These are phyloP conservation scores for Xeromyces bisporus DNA, from an alignment of 495 filamentous ascomycete genomes.

Conservation along the genomic window DNA sequence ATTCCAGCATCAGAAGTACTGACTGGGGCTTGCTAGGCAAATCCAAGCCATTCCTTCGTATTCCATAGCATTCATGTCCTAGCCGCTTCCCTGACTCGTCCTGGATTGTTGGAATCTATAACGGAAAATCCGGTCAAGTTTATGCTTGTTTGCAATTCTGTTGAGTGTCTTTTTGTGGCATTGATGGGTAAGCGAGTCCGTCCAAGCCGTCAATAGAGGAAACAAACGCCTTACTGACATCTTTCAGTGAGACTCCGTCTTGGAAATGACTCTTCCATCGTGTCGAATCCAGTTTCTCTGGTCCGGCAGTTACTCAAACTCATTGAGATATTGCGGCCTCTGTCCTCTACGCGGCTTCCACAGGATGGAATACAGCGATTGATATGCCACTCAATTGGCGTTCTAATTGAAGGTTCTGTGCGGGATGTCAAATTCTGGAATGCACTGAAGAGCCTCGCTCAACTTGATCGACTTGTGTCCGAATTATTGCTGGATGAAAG, in stretches of 20 bases:
- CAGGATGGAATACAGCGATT: slow-evolving; percentile 14
- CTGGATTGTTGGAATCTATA: slow-evolving; percentile 14
- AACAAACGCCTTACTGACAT: too few relatives aligned
- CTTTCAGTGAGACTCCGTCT: slow-evolving; percentile 7
- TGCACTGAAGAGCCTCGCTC: slow-evolving; percentile 28
- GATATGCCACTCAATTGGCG: slow-evolving; percentile 39
- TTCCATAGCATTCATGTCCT: slow-evolving; percentile 27
- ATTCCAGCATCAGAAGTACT: not conserved
- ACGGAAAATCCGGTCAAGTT: slow-evolving; percentile 8
- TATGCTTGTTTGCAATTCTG: slow-evolving; percentile 16
- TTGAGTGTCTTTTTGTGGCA: slow-evolving; percentile 22
- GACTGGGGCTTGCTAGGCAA: slow-evolving; percentile 9
- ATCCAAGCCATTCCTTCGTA: slow-evolving; percentile 21
- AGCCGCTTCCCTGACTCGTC: slow-evolving; percentile 22
- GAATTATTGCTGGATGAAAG: slow-evolving; percentile 20
- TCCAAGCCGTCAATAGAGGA: not conserved
- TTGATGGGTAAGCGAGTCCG: slow-evolving; percentile 7
- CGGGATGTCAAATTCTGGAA: slow-evolving; percentile 42
- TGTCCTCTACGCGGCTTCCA: slow-evolving; percentile 1
- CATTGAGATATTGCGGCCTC: slow-evolving; percentile 13
- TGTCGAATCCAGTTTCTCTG: slow-evolving; percentile 10
- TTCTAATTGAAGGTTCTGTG: slow-evolving; percentile 47
- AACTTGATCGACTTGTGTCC: slow-evolving; percentile 26
- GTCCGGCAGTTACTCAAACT: slow-evolving; percentile 16
- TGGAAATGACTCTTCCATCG: slow-evolving; percentile 2